A percentile compares a stretch with the other conserved stretches of the same genome.
Evolutionary conservation across 148 eudicot genomes (phyloP).

Genomic region (Rhododendron ovatum): DNA sequence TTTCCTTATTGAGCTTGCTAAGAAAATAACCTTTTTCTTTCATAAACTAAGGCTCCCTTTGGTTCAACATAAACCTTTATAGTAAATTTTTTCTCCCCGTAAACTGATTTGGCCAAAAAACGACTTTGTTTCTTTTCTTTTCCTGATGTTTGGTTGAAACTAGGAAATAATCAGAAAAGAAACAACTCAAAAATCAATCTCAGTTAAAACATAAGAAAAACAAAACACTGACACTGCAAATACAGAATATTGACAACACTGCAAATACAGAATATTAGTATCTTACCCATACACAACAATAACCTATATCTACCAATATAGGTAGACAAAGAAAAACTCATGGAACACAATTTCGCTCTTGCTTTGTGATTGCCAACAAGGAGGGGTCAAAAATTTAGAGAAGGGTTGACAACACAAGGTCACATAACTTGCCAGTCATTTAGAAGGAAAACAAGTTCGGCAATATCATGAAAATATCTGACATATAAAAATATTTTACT

Average conservation of each 20-base stretch:
- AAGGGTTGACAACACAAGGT: not conserved
- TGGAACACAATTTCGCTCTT: not conserved
- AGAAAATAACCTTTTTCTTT: not conserved
- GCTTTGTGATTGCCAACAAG: not conserved
- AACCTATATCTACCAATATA: not conserved
- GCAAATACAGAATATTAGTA: not conserved
- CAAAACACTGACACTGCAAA: not conserved
- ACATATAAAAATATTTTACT: not conserved
- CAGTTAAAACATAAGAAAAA: not conserved
- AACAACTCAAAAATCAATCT: not conserved
- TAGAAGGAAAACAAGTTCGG: not conserved
- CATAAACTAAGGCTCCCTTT: not conserved
- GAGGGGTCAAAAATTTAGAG: not conserved
- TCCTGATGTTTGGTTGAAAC: not conserved
- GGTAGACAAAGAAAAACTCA: not conserved
- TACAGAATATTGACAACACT: not conserved
- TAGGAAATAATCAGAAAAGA: not conserved
- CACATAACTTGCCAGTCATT: not conserved
- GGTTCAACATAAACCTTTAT: not conserved
- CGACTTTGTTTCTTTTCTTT: not conserved
- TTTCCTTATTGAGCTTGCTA: constrained; percentile 27
- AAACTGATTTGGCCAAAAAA: not conserved
- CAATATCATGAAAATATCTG: not conserved
- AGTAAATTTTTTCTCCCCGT: too few species aligned
- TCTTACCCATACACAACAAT: not conserved